Percentiles rank a stretch among this genome's conserved stretches.
Evolutionary conservation across 1,284 basidiomycete species (phyloP).

Genomic region (Cystobasidium pallidum): DNA sequence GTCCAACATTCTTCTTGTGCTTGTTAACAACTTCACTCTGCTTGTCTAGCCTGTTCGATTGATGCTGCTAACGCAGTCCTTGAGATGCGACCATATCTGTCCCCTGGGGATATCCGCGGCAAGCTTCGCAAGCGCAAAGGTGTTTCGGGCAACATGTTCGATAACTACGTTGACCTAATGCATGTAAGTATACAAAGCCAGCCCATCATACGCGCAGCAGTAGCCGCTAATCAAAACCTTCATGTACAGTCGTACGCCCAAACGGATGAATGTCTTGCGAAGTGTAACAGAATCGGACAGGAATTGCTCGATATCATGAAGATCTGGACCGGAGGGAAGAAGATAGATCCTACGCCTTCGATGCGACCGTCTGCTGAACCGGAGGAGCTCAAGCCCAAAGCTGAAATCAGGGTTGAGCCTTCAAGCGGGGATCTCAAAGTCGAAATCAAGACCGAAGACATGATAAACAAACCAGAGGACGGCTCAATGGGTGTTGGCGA

Average conservation of each 20-base stretch:
- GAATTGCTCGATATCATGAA: constrained; percentile 68
- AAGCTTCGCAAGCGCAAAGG: constrained; percentile 89
- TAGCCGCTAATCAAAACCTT: not conserved
- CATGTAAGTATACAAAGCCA: constrained; percentile 58
- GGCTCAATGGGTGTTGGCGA: constrained; percentile 47
- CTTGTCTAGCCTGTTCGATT: constrained; percentile 70
- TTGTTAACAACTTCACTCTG: not conserved
- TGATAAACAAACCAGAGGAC: not conserved
- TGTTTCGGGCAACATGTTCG: constrained; percentile 85
- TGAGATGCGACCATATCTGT: constrained; percentile 75
- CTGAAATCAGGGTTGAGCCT: constrained; percentile 23
- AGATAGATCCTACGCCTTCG: constrained; percentile 50
- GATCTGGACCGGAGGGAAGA: constrained; percentile 67
- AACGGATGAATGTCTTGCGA: constrained; percentile 84
- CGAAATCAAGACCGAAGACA: constrained; percentile 17
- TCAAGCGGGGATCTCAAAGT: constrained; percentile 48
- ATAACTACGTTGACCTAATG: constrained; percentile 85
- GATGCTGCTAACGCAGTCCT: constrained; percentile 83
- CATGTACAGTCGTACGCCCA: constrained; percentile 68
- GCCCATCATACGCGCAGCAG: not conserved
- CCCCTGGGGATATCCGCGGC: constrained; percentile 73
- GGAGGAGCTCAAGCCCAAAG: constrained; percentile 39
- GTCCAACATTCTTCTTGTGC: not conserved
- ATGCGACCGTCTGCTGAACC: constrained; percentile 42
- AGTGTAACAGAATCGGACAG: constrained; percentile 81